A percentile compares a stretch with the other conserved stretches of the same genome.
phyloP scores from a whole-genome alignment of 2,329 filamentous ascomycete genomes.

The Aspergillus texensis region DNA sequence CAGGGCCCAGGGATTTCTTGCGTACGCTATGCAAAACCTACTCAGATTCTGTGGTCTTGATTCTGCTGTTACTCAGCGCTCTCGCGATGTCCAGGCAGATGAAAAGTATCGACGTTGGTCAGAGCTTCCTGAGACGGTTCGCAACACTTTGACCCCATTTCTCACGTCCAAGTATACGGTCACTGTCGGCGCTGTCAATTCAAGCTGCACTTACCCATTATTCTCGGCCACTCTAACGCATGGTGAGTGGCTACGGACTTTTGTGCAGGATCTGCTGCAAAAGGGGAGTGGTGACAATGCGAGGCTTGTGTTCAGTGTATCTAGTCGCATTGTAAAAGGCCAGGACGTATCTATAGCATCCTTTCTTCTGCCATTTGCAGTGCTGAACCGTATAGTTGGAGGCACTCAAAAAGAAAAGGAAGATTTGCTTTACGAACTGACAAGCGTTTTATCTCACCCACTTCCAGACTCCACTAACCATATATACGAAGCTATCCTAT shows the following conservation, averaged over 20 bases:
- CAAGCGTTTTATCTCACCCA: conserved; percentile 70
- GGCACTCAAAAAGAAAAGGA: conserved; percentile 66
- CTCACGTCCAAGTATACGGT: conserved; percentile 81
- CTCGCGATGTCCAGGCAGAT: conserved; percentile 58
- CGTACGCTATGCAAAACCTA: conserved; percentile 92
- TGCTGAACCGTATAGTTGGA: conserved; percentile 79
- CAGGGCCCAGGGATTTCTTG: conserved; percentile 84
- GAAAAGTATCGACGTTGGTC: conserved; percentile 75
- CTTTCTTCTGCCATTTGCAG: conserved; percentile 85
- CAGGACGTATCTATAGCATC: conserved; percentile 84
- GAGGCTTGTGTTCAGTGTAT: conserved; percentile 75
- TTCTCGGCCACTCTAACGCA: conserved; percentile 72
- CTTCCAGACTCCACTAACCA: conserved; percentile 56
- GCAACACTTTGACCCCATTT: conserved; percentile 85
- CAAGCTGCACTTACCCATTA: conserved; percentile 72
- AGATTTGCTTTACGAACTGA: conserved; percentile 72
- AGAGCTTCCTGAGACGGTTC: conserved; percentile 72
- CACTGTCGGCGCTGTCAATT: conserved; percentile 58
- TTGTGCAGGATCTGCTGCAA: conserved; percentile 80
- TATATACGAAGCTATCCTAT: conserved; percentile 74
- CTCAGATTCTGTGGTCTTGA: conserved; percentile 76
- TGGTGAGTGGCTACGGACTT: conserved; percentile 75
- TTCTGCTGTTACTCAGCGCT: conserved; percentile 54
- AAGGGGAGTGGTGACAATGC: conserved; percentile 75
- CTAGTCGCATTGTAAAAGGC: conserved; percentile 79